Base-by-base conservation (phyloP, 495 filamentous ascomycete species). In the Lindgomyces ingoldianus region DNA sequence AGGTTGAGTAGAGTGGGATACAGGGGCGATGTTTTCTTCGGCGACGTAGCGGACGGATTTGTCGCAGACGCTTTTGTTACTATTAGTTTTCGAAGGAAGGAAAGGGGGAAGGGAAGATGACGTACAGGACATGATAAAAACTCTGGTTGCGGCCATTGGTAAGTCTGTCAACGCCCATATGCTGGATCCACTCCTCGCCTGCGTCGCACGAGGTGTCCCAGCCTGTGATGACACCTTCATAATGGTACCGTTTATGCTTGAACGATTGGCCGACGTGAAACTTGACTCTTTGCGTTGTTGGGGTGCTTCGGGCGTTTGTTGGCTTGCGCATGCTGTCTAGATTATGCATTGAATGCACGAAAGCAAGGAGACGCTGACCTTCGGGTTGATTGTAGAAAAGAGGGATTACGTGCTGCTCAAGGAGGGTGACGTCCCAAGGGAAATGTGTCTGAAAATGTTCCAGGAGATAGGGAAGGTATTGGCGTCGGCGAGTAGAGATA, bases 181-280 rank as follows among this genome's bases (percentile, higher is more conserved):
- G 75, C 67, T 75, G 64, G 10, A 81, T 82, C 81, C 81, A 85
- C 33, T 77, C 66, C 62, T 84, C 85, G 76, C 85, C 83, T 75
- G 83, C 73, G 68, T 64, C 69, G 73, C 78, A 84, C 75, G 84
- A 80, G 0, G 80, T 73, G 60, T 91, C 88, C 94, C 94, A 98
- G 18, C 93, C 93, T 11, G 87, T 89, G 63, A 98, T 90, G 11
- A 96, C 80, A 21, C 87, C 92, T 22, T 81, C 78, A 72, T 94
- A 96, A 22, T 80, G 74, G 75, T 96, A 97, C 49, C 90, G 83
- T 68, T 80, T 86, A 72, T 98, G 94, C 54, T 79, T 81, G 72
- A 98, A 94, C 1, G 95, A 83, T 65, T 94, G 88, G 3, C 94
- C 94, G 47, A 98, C 84, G 57, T 80, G 83, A 76, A 88, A 93